phyloP scores from a whole-genome alignment of 108 stramenopile genomes.

The Nitzschia inconspicua region DNA sequence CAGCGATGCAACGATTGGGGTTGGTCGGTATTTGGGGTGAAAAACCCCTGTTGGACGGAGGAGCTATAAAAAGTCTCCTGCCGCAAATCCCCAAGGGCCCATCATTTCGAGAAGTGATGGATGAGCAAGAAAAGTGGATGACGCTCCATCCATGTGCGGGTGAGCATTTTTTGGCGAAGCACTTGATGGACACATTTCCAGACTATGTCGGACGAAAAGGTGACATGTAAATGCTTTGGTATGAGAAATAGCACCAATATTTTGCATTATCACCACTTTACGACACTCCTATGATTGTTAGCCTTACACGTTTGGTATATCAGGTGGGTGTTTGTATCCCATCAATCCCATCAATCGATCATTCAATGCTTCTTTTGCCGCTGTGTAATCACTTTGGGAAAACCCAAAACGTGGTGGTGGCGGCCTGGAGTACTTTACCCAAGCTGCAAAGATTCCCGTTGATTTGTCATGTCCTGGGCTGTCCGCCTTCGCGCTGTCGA shows the following conservation, averaged over 20 bases:
- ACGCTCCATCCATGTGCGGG: slow-evolving; percentile 69
- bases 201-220: too few species aligned
- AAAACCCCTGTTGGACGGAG: slow-evolving; percentile 72
- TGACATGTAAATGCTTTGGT: too few species aligned
- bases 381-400: slow-evolving; percentile 46
- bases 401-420: slow-evolving; percentile 40
- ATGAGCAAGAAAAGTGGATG: slow-evolving; percentile 78
- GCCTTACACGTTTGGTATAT: neutral
- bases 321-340: slow-evolving; percentile 61
- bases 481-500: slow-evolving; percentile 70
- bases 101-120: slow-evolving; percentile 82
- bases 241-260: too few species aligned
- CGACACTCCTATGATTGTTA: too few species aligned
- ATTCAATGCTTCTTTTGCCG: slow-evolving; percentile 35
- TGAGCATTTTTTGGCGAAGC: slow-evolving; percentile 45
- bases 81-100: slow-evolving; percentile 69
- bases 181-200: slow-evolving; percentile 53
- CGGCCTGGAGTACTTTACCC: slow-evolving; percentile 70
- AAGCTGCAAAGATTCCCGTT: slow-evolving; percentile 64
- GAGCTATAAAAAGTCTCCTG: slow-evolving; percentile 61
- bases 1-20: slow-evolving; percentile 72
- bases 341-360: slow-evolving; percentile 49
- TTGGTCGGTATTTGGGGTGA: slow-evolving; percentile 75
- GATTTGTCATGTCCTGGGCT: slow-evolving; percentile 68
- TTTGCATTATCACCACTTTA: too few species aligned